Percentiles rank a stretch among this genome's conserved stretches.
These are phyloP conservation scores for Marasmius fiardii DNA, from an alignment of 1,284 basidiomycete species.

Conservation along the genomic window DNA sequence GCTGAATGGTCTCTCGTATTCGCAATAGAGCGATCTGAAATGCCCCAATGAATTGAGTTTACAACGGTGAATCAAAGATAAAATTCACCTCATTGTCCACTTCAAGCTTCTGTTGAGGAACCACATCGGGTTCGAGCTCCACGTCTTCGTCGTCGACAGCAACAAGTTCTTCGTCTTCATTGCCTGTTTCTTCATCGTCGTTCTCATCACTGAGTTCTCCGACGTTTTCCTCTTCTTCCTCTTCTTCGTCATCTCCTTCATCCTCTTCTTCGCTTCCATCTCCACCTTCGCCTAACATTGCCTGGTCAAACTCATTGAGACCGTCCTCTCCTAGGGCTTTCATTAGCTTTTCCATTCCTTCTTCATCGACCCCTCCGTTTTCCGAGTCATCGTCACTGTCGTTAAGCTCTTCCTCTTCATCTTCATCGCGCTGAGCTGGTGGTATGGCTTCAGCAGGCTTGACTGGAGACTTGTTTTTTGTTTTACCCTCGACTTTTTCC, in stretches of 20 bases:
- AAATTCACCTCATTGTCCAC: constrained; percentile 71
- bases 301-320: constrained; percentile 34
- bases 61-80: too few species aligned
- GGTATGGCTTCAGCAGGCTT: neutral
- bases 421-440: constrained; percentile 25
- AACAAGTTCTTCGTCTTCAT: constrained; percentile 36
- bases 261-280: constrained; percentile 21
- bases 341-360: constrained; percentile 18
- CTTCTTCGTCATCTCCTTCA: constrained; percentile 29
- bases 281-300: constrained; percentile 19
- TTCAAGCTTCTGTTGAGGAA: constrained; percentile 79
- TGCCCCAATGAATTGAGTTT: too few species aligned
- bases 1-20: constrained; percentile 75
- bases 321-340: constrained; percentile 25
- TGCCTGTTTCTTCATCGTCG: constrained; percentile 20
- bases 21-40: constrained; percentile 83
- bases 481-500: neutral
- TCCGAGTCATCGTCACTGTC: constrained; percentile 33
- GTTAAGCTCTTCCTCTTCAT: constrained; percentile 29
- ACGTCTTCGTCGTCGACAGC: constrained; percentile 71
- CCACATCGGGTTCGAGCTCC: constrained; percentile 68
- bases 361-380: constrained; percentile 23
- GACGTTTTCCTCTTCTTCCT: constrained; percentile 32
- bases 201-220: constrained; percentile 23
- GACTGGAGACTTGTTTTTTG: neutral